Conservation (phyloP, 441 rosid genomes). For the Breynia disticha region DNA sequence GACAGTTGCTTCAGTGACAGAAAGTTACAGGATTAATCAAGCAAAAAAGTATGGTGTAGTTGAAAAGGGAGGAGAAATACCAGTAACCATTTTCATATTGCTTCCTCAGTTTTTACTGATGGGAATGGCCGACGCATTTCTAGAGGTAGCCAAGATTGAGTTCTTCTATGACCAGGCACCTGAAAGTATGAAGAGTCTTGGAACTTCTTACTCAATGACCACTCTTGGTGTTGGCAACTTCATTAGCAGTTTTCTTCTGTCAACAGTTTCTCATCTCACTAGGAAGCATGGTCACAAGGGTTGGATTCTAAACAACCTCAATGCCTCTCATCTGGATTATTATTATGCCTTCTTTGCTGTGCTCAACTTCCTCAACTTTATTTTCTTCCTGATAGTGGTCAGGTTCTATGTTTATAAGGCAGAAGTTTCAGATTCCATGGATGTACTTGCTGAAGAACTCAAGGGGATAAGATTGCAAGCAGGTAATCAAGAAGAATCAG, state of each 20-base stretch:
- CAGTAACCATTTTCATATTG: constrained; percentile 51
- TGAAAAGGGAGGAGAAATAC: constrained; percentile 44
- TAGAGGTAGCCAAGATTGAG: constrained; percentile 73
- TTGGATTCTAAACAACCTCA: constrained; percentile 82
- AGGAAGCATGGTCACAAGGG: constrained; percentile 37
- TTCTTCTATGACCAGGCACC: constrained; percentile 95
- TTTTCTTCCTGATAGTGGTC: constrained; percentile 51
- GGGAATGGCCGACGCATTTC: constrained; percentile 78
- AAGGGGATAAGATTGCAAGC: constrained; percentile 20
- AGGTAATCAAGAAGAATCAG: constrained; percentile 13
- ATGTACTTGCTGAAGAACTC: constrained; percentile 43
- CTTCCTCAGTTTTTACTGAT: constrained; percentile 79
- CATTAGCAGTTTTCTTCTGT: constrained; percentile 63
- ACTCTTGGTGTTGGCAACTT: constrained; percentile 62
- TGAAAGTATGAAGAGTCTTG: constrained; percentile 86
- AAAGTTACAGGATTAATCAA: constrained; percentile 40
- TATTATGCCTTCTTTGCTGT: constrained; percentile 65
- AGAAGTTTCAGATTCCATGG: constrained; percentile 59
- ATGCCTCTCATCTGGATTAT: constrained; percentile 73
- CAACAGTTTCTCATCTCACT: constrained; percentile 53
- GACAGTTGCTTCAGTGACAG: constrained; percentile 46
- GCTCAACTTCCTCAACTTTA: constrained; percentile 50
- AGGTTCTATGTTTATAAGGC: constrained; percentile 69
- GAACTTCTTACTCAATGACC: constrained; percentile 54
- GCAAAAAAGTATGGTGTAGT: constrained; percentile 47